Conservation (phyloP, 768 basidiomycete genomes). For the Mycena maculata region DNA sequence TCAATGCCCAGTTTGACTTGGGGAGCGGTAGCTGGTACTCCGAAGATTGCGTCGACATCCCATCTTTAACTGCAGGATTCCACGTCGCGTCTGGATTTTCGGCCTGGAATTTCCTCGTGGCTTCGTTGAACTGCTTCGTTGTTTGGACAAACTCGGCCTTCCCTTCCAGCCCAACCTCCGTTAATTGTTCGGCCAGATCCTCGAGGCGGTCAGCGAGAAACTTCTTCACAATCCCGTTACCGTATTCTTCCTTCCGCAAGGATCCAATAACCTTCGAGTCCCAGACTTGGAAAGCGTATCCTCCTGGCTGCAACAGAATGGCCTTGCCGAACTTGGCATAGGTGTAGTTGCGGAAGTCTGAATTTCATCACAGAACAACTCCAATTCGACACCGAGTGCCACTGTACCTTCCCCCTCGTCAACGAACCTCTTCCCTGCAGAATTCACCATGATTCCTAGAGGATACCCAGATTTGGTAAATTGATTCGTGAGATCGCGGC, state of each 20-base stretch:
- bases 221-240: conserved; percentile 68
- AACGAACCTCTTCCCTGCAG: conserved; percentile 68
- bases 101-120: conserved; percentile 50
- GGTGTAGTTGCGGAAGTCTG: conserved; percentile 77
- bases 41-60: conserved; percentile 62
- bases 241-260: conserved; percentile 75
- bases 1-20: conserved; percentile 78
- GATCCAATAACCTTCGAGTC: conserved; percentile 57
- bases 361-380: not conserved
- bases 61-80: conserved; percentile 76
- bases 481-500: conserved; percentile 72
- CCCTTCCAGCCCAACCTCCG: conserved; percentile 58
- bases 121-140: conserved; percentile 62
- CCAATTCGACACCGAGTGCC: not conserved
- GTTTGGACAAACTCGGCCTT: conserved; percentile 57
- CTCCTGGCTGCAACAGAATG: conserved; percentile 68
- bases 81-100: conserved; percentile 54
- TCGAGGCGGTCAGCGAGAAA: conserved; percentile 59
- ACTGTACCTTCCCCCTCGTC: conserved; percentile 66
- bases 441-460: conserved; percentile 76
- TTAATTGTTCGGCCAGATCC: conserved; percentile 62
- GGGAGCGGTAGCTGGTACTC: conserved; percentile 51
- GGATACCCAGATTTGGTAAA: conserved; percentile 83
- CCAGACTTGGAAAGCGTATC: conserved; percentile 75
- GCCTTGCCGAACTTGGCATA: conserved; percentile 76